These are phyloP conservation scores for Xylaria telfairii DNA, from an alignment of 495 filamentous ascomycete genomes.

Conservation along the genomic window DNA sequence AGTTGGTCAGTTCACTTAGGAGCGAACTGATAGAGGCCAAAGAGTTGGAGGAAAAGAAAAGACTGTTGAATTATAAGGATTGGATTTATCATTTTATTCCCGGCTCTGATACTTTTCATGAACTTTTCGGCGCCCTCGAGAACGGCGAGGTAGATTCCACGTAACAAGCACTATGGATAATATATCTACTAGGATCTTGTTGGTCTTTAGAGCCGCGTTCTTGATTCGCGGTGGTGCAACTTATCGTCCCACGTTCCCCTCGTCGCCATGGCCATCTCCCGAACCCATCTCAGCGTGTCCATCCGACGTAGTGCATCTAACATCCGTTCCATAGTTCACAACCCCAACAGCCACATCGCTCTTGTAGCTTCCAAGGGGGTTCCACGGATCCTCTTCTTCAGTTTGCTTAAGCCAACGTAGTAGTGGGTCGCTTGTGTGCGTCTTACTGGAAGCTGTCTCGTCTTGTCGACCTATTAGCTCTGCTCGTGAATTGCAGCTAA, in stretches of 20 bases:
- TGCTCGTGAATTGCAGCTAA: not conserved
- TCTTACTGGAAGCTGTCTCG: not conserved
- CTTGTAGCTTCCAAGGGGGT: too few species aligned
- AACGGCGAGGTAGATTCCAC: not conserved
- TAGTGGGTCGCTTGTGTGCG: not conserved
- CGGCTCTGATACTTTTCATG: not conserved
- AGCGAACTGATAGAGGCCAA: not conserved
- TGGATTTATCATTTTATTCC: not conserved
- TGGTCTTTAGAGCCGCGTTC: not conserved
- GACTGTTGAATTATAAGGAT: not conserved
- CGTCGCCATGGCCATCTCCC: not conserved
- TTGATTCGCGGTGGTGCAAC: not conserved
- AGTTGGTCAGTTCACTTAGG: not conserved
- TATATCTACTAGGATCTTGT: not conserved
- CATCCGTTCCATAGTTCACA: not conserved
- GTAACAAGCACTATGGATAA: not conserved
- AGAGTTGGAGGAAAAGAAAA: not conserved
- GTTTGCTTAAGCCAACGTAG: not conserved
- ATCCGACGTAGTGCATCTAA: not conserved
- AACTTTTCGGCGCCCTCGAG: not conserved
- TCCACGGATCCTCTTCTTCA: constrained; percentile 1
- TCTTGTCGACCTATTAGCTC: not conserved
- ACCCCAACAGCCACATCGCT: not conserved
- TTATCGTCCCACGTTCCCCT: not conserved
- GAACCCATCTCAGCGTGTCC: not conserved